phyloP scores from a whole-genome alignment of 2,329 filamentous ascomycete genomes.

The Grosmannia penicillata region DNA sequence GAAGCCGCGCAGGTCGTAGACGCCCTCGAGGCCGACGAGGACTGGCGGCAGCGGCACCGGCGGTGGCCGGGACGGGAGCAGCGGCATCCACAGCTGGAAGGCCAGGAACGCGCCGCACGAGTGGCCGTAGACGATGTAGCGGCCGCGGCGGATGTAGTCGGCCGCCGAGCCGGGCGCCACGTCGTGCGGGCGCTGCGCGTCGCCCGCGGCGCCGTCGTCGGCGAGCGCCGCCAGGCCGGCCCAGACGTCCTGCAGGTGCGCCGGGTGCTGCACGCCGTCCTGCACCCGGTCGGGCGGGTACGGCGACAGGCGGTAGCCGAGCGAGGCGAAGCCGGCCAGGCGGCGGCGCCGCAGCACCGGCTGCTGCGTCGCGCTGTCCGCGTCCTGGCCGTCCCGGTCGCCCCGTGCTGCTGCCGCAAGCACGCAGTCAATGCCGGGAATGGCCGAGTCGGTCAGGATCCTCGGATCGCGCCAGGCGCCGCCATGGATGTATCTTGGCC shows the following conservation, averaged over 20 bases:
- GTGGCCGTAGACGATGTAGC: slow-evolving; percentile 46
- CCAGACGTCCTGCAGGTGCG: slow-evolving; percentile 44
- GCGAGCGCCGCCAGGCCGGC: slow-evolving; percentile 35
- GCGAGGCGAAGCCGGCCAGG: slow-evolving; percentile 47
- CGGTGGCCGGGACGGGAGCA: slow-evolving; percentile 13
- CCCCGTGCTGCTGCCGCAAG: too few relatives aligned
- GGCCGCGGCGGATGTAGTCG: slow-evolving; percentile 12
- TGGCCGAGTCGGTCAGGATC: slow-evolving; percentile 29
- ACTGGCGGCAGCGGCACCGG: slow-evolving; percentile 25
- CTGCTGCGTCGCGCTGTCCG: too few relatives aligned
- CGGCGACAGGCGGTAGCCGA: slow-evolving; percentile 50
- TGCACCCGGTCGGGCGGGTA: slow-evolving; percentile 22
- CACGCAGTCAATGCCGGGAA: slow-evolving; percentile 17
- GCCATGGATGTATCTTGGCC: slow-evolving; percentile 38
- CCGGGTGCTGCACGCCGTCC: slow-evolving; percentile 39
- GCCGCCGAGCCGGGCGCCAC: slow-evolving; percentile 13
- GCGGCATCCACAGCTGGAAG: slow-evolving; percentile 43
- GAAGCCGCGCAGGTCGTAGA: slow-evolving; percentile 49
- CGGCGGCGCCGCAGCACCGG: slow-evolving; percentile 10
- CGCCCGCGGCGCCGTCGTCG: slow-evolving; percentile 15
- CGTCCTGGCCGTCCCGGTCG: too few relatives aligned
- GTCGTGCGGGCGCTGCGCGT: too few relatives aligned
- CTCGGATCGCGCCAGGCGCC: slow-evolving; percentile 48
- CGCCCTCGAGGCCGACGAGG: slow-evolving; percentile 48
- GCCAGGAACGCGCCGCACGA: slow-evolving; percentile 49